Conservation (phyloP, 192 early-diverging fungal species). For the Linnemannia zychae region DNA sequence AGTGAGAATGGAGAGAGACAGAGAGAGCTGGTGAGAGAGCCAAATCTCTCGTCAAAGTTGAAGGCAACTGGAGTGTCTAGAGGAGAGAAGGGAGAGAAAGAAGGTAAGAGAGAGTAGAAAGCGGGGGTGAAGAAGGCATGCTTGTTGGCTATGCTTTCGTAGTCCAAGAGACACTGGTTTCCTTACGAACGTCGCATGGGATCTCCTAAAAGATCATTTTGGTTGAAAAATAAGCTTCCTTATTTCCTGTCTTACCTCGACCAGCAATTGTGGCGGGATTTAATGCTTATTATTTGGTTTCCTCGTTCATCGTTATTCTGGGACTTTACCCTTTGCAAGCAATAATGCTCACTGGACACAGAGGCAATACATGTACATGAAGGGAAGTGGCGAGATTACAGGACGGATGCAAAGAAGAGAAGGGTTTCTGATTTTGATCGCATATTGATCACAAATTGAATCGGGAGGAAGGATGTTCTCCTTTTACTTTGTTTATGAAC, state of each 20-base stretch:
- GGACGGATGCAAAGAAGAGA: neutral
- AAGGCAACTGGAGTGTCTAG: too few species aligned
- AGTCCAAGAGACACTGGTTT: too few species aligned
- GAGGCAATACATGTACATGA: neutral
- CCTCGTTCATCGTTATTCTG: neutral
- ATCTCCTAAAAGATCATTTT: too few species aligned
- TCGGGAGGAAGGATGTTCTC: neutral
- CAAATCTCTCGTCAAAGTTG: too few species aligned
- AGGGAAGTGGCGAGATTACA: neutral
- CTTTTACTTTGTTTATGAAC: neutral
- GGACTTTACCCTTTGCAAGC: neutral
- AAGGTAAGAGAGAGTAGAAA: too few species aligned
- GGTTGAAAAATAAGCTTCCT: neutral
- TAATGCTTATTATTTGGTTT: neutral
- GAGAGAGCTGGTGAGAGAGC: too few species aligned
- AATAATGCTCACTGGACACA: neutral
- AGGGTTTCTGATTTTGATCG: neutral
- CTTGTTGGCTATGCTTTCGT: too few species aligned
- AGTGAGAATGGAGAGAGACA: neutral
- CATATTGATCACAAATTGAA: neutral
- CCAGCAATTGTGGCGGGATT: neutral
- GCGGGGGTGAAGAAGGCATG: too few species aligned
- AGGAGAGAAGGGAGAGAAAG: too few species aligned
- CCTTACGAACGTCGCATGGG: too few species aligned
- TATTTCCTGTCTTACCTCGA: neutral